These are phyloP conservation scores for Globisporangium recalcitrans DNA, from an alignment of 352 stramenopile species.

Conservation along the genomic window DNA sequence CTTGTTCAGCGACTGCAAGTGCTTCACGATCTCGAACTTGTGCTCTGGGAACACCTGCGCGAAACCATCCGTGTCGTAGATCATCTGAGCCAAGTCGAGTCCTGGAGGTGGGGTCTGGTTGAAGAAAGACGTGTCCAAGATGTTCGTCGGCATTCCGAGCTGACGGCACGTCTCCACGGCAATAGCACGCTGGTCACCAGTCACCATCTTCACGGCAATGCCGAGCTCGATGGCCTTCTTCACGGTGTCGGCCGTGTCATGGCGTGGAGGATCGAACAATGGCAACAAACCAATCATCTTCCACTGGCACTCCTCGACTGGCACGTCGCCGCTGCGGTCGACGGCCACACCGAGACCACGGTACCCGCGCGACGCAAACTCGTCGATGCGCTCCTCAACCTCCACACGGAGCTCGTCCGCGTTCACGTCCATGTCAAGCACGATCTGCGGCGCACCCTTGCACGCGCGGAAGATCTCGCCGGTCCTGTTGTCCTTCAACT, in stretches of 20 bases:
- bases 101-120: conserved; percentile 59
- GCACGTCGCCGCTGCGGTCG: conserved; percentile 51
- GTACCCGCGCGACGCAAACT: conserved; percentile 66
- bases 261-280: conserved; percentile 91
- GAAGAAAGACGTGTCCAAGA: conserved; percentile 77
- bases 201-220: conserved; percentile 95
- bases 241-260: conserved; percentile 91
- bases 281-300: conserved; percentile 90
- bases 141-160: conserved; percentile 87
- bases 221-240: conserved; percentile 86
- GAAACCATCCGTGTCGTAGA: conserved; percentile 92
- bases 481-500: conserved; percentile 74
- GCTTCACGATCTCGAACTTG: conserved; percentile 90
- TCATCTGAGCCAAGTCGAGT: conserved; percentile 71
- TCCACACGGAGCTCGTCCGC: conserved; percentile 42
- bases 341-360: conserved; percentile 61
- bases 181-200: conserved; percentile 92
- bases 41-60: conserved; percentile 90
- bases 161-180: conserved; percentile 89
- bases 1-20: conserved; percentile 83
- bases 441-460: conserved; percentile 91
- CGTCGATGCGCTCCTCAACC: conserved; percentile 82
- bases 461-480: conserved; percentile 85
- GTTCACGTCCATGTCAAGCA: conserved; percentile 81
- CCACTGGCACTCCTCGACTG: conserved; percentile 82